phyloP scores from a whole-genome alignment of 495 filamentous ascomycete genomes.

The Aspergillus sparsus region DNA sequence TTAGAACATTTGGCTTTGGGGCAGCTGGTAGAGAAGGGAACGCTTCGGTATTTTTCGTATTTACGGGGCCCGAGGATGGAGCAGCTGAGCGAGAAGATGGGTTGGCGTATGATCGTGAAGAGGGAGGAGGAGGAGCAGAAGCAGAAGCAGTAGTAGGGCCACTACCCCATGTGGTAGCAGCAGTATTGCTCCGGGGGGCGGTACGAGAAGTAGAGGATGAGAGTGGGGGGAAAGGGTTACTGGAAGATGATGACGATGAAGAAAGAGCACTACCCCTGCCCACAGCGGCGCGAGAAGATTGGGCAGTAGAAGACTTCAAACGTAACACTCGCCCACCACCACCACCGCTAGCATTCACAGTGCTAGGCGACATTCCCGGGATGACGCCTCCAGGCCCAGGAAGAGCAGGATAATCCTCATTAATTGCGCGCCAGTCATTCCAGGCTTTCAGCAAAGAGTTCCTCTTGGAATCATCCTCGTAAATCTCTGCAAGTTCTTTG shows the following conservation, averaged over 20 bases:
- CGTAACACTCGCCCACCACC: constrained; percentile 64
- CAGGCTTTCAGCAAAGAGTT: constrained; percentile 75
- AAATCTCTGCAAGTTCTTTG: constrained; percentile 91
- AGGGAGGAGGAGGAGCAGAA: constrained; percentile 32
- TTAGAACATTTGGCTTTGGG: constrained; percentile 73
- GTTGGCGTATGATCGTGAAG: constrained; percentile 34
- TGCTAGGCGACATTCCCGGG: constrained; percentile 48
- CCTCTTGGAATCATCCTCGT: constrained; percentile 75
- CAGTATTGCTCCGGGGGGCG: constrained; percentile 29
- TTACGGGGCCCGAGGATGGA: constrained; percentile 29
- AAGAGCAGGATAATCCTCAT: constrained; percentile 93
- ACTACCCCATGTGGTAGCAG: constrained; percentile 54
- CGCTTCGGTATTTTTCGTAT: constrained; percentile 43
- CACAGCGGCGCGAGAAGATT: constrained; percentile 64
- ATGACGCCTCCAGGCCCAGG: constrained; percentile 66
- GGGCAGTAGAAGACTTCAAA: constrained; percentile 75
- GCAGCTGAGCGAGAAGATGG: constrained; percentile 30
- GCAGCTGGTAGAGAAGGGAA: constrained; percentile 84
- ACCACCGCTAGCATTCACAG: constrained; percentile 36
- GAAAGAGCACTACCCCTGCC: constrained; percentile 45
- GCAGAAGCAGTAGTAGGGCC: constrained; percentile 35
- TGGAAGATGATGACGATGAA: constrained; percentile 30
- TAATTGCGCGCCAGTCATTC: constrained; percentile 92
- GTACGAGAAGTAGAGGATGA: constrained; percentile 43
- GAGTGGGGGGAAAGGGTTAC: constrained; percentile 50